phyloP scores from a whole-genome alignment of 305 asterid species.

The Fraxinus baroniana region DNA sequence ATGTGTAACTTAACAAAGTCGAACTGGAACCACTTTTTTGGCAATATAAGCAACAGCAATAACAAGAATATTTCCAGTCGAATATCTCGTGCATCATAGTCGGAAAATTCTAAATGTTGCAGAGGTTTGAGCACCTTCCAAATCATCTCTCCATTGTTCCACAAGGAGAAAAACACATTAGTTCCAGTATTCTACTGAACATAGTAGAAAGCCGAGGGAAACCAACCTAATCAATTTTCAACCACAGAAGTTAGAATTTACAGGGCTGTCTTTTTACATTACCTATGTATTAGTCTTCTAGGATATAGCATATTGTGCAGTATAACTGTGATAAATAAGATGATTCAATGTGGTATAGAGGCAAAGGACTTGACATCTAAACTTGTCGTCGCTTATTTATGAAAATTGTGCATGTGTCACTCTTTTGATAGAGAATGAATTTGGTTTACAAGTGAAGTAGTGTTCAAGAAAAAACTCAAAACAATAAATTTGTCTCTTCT shows the following conservation, averaged over 20 bases:
- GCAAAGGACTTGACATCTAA: background rate
- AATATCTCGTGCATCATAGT: background rate
- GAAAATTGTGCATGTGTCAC: background rate
- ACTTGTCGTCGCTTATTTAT: background rate
- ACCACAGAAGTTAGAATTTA: background rate
- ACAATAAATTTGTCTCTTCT: background rate
- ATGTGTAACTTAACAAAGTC: background rate
- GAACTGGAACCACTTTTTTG: background rate
- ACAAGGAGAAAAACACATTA: background rate
- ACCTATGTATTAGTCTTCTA: too few species aligned
- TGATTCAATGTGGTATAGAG: background rate
- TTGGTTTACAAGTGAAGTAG: background rate
- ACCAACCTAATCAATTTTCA: background rate
- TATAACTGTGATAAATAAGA: background rate
- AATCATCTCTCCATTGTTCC: conserved; percentile 37
- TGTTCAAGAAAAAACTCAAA: background rate
- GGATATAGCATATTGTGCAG: too few species aligned
- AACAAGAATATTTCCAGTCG: background rate
- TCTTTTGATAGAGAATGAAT: background rate
- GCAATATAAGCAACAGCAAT: background rate
- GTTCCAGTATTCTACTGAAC: background rate
- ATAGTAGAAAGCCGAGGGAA: background rate
- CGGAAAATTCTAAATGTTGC: conserved; percentile 19
- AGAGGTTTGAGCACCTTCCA: conserved; percentile 30
- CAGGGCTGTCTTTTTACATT: too few species aligned